Percentiles rank a stretch among this genome's conserved stretches.
Conservation (phyloP, 306 rosid genomes). For the Sicyos baderoa region DNA sequence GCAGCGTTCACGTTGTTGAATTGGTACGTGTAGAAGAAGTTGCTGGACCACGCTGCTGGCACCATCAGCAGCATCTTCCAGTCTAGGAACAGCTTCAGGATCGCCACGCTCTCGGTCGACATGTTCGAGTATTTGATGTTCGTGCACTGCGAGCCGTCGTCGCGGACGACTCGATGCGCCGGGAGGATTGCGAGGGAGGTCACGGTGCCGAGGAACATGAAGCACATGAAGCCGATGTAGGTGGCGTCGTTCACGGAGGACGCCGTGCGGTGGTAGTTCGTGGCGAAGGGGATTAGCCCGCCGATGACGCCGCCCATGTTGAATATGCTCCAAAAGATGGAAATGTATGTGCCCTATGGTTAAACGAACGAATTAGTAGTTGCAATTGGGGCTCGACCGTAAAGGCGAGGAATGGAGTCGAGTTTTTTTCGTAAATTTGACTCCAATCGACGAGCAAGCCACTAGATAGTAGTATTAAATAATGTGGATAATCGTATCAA, state of each 20-base stretch:
- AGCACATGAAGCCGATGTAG: slow-evolving; percentile 73
- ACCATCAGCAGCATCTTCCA: slow-evolving; percentile 79
- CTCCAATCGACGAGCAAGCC: too few species aligned
- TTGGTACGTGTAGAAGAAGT: slow-evolving; percentile 74
- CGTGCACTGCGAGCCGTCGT: slow-evolving; percentile 62
- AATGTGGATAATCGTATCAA: too few species aligned
- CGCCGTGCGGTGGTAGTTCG: slow-evolving; percentile 51
- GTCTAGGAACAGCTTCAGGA: slow-evolving; percentile 43
- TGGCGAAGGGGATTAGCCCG: slow-evolving; percentile 62
- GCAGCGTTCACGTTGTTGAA: slow-evolving; percentile 67
- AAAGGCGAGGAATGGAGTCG: too few species aligned
- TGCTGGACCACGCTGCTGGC: slow-evolving; percentile 82
- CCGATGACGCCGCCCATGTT: slow-evolving; percentile 92
- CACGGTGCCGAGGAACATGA: slow-evolving; percentile 55
- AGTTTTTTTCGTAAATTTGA: too few species aligned
- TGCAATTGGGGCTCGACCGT: too few species aligned
- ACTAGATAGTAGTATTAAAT: too few species aligned
- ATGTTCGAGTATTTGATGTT: slow-evolving; percentile 53
- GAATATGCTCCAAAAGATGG: slow-evolving; percentile 86
- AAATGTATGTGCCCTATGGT: slow-evolving; percentile 52
- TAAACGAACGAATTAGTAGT: too few species aligned
- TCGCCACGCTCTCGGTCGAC: slow-evolving; percentile 37
- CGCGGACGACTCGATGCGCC: slow-evolving; percentile 55
- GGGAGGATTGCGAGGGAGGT: slow-evolving; percentile 50
- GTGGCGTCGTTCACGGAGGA: slow-evolving; percentile 75